Evolutionary conservation across 1,139 yeast genomes (phyloP).

Genomic region (Torulaspora pretoriensis): DNA sequence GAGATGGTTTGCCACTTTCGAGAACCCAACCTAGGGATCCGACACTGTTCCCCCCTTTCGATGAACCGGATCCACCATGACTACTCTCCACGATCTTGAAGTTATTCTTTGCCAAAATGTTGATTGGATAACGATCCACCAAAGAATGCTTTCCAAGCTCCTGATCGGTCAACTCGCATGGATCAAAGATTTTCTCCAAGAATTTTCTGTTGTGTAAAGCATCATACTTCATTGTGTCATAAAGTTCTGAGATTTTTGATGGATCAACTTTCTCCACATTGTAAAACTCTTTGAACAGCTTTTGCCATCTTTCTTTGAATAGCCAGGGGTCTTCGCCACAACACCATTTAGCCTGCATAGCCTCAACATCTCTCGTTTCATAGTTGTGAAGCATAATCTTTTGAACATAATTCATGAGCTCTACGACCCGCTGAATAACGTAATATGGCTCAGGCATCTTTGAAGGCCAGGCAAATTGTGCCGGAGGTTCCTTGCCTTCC

Average conservation of each 20-base stretch:
- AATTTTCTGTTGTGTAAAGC: constrained; percentile 93
- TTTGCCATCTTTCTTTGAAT: constrained; percentile 96
- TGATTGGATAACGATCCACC: constrained; percentile 77
- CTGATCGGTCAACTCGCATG: constrained; percentile 52
- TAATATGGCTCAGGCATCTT: constrained; percentile 96
- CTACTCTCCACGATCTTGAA: constrained; percentile 44
- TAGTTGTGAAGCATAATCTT: constrained; percentile 82
- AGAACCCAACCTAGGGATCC: constrained; percentile 76
- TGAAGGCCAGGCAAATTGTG: constrained; percentile 98
- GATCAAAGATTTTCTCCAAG: constrained; percentile 74
- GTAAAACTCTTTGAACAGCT: constrained; percentile 85
- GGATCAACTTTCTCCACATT: constrained; percentile 97
- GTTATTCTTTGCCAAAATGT: constrained; percentile 70
- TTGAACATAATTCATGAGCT: constrained; percentile 89
- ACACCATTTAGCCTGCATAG: constrained; percentile 85
- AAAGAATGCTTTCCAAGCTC: constrained; percentile 58
- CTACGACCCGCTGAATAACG: constrained; percentile 90
- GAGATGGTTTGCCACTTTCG: constrained; percentile 45
- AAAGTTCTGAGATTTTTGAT: constrained; percentile 89
- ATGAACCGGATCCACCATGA: constrained; percentile 21
- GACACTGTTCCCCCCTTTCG: constrained; percentile 43
- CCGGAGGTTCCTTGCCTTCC: constrained; percentile 97
- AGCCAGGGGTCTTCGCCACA: constrained; percentile 91
- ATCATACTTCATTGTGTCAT: constrained; percentile 98
- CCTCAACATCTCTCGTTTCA: constrained; percentile 57